Percentiles rank a stretch among this genome's conserved stretches.
Evolutionary conservation across 805 yeast genomes (phyloP).

Genomic region (Clavispora phyllophila): DNA sequence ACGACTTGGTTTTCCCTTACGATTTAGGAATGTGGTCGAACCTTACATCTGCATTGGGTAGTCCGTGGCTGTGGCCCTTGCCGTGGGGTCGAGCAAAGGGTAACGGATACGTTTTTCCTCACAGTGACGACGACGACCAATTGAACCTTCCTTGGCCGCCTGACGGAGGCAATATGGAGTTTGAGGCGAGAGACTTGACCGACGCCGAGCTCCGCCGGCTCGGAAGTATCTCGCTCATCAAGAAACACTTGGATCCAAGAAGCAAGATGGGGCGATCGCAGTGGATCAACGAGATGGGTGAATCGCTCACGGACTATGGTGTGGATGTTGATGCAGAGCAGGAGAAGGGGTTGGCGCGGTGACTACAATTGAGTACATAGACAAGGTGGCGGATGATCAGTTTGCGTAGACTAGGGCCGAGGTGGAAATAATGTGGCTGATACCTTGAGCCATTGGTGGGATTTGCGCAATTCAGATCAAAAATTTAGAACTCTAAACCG

Average conservation of each 20-base stretch:
- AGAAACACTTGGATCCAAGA: constrained; percentile 34
- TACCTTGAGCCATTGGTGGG: no score
- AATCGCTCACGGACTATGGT: constrained; percentile 76
- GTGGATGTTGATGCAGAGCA: constrained; percentile 71
- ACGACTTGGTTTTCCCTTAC: constrained; percentile 79
- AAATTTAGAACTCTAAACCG: no score
- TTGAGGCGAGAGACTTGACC: constrained; percentile 5
- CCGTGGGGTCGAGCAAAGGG: constrained; percentile 67
- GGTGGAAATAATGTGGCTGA: no score
- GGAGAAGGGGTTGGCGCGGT: constrained; percentile 11
- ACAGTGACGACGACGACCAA: constrained; percentile 55
- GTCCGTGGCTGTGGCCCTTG: constrained; percentile 57
- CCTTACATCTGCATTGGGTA: constrained; percentile 52
- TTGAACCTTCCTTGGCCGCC: constrained; percentile 89
- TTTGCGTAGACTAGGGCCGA: no score
- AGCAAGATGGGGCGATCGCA: constrained; percentile 34
- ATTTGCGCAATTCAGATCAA: no score
- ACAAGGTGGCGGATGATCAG: no score
- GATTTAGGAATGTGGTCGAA: constrained; percentile 63
- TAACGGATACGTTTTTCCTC: constrained; percentile 54
- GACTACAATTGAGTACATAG: no score
- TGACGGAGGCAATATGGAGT: constrained; percentile 57
- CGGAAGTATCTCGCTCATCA: constrained; percentile 20
- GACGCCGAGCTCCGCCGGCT: constrained; percentile 13
- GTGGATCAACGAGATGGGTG: constrained; percentile 84